These are phyloP conservation scores for Raphanus sativus DNA, from an alignment of 345 rosid genomes.

Conservation along the genomic window DNA sequence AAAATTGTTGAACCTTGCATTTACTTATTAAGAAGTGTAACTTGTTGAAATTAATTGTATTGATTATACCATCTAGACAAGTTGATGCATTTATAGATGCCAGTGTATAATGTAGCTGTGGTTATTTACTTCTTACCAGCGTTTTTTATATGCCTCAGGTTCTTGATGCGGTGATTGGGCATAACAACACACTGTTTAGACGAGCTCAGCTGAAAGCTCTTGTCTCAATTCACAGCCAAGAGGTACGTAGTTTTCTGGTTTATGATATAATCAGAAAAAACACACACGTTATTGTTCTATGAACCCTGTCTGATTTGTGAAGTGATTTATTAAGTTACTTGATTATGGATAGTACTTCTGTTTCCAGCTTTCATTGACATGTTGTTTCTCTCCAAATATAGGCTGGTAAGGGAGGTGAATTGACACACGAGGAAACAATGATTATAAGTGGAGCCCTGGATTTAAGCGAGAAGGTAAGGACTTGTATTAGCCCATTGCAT, in stretches of 20 bases:
- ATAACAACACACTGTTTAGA: slow-evolving; percentile 65
- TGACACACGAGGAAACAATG: slow-evolving; percentile 93
- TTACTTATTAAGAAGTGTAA: not conserved
- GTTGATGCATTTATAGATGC: slow-evolving; percentile 16
- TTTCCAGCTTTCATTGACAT: slow-evolving; percentile 36
- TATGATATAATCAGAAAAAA: not conserved
- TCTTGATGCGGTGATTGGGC: slow-evolving; percentile 73
- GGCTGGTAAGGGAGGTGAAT: slow-evolving; percentile 99
- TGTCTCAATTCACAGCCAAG: slow-evolving; percentile 75
- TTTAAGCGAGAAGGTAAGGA: slow-evolving; percentile 79
- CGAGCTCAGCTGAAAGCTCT: slow-evolving; percentile 86
- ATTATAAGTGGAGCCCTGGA: slow-evolving; percentile 97
- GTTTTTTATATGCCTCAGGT: slow-evolving; percentile 43
- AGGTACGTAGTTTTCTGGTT: slow-evolving; percentile 46
- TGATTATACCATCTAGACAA: slow-evolving; percentile 15
- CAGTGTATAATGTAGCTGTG: not conserved
- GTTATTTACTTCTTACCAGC: slow-evolving; percentile 9
- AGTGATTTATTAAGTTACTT: slow-evolving; percentile 17
- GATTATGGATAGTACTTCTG: not conserved
- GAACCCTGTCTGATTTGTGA: slow-evolving; percentile 2
- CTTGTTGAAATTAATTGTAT: slow-evolving; percentile 5
- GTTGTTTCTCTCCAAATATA: slow-evolving; percentile 39
- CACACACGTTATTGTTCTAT: not conserved
- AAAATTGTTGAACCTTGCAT: not conserved
- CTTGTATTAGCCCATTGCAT: not conserved